Evolutionary conservation across 306 rosid genomes (phyloP).

Genomic region (Albizia julibrissin): DNA sequence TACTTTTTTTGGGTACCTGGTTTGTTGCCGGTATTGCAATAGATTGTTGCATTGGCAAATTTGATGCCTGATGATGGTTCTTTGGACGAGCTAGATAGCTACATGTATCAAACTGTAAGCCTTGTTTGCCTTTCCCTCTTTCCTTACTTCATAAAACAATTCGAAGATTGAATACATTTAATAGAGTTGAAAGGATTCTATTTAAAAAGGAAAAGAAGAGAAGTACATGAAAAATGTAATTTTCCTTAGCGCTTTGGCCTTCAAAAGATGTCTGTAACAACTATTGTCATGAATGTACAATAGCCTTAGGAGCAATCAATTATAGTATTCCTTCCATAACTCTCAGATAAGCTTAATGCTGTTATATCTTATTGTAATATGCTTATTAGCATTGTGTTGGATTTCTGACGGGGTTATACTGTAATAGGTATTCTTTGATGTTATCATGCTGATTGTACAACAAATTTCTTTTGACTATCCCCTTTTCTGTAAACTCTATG

Average conservation of each 20-base stretch:
- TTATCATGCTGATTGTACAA: neutral
- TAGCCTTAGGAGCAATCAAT: neutral
- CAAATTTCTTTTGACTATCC: neutral
- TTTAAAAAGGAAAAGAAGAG: neutral
- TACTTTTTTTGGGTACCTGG: neutral
- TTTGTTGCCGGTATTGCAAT: conserved; percentile 12
- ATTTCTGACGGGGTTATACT: neutral
- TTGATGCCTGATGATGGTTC: conserved; percentile 90
- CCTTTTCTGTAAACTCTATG: neutral
- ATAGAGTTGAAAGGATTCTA: neutral
- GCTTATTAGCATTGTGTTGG: neutral
- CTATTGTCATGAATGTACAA: neutral
- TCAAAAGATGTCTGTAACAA: neutral
- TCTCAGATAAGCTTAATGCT: conserved; percentile 2
- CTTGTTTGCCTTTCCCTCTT: conserved; percentile 7
- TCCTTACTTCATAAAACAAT: too few relatives aligned
- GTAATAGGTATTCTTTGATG: conserved; percentile 1
- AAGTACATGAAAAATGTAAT: neutral
- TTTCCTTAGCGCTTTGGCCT: neutral
- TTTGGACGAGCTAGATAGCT: conserved; percentile 92
- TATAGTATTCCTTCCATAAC: neutral
- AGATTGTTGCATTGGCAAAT: conserved; percentile 96
- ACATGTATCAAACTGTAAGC: conserved; percentile 95
- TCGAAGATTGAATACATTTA: neutral
- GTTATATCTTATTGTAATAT: neutral